Conservation (phyloP, 176 grass and related monocot genomes). For the Pharus latifolius region DNA sequence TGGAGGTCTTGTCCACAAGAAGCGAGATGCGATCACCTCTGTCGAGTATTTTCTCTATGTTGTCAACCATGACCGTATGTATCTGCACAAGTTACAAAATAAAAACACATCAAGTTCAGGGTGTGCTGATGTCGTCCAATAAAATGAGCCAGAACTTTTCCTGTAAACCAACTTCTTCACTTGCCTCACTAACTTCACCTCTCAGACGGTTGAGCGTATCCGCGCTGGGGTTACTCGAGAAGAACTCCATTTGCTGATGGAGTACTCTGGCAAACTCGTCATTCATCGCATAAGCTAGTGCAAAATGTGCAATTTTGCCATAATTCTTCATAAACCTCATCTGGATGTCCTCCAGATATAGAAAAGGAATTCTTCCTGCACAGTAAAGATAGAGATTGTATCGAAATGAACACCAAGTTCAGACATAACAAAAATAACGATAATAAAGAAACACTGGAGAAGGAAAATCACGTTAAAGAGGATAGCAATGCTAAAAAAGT, state of each 20-base stretch:
- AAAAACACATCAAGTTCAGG: neutral
- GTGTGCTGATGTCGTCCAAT: neutral
- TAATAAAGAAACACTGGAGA: too few species aligned
- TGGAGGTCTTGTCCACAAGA: constrained; percentile 89
- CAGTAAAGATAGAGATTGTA: neutral
- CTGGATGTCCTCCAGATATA: constrained; percentile 94
- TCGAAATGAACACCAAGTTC: too few species aligned
- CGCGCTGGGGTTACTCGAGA: constrained; percentile 76
- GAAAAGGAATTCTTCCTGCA: constrained; percentile 75
- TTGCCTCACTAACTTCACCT: constrained; percentile 79
- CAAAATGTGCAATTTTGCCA: constrained; percentile 46
- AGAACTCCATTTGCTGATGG: constrained; percentile 98
- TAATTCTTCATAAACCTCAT: constrained; percentile 99
- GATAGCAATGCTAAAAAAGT: too few species aligned
- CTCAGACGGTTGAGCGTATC: constrained; percentile 80
- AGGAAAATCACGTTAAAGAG: too few species aligned
- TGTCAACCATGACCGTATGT: constrained; percentile 95
- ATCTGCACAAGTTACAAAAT: constrained; percentile 34
- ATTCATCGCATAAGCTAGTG: constrained; percentile 91
- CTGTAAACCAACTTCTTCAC: neutral
- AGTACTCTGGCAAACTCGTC: constrained; percentile 94
- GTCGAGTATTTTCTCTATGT: constrained; percentile 94
- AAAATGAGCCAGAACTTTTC: neutral
- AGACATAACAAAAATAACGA: too few species aligned
- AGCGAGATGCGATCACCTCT: constrained; percentile 87